Base-by-base conservation (phyloP, 306 rosid genomes). In the Malus orientalis region DNA sequence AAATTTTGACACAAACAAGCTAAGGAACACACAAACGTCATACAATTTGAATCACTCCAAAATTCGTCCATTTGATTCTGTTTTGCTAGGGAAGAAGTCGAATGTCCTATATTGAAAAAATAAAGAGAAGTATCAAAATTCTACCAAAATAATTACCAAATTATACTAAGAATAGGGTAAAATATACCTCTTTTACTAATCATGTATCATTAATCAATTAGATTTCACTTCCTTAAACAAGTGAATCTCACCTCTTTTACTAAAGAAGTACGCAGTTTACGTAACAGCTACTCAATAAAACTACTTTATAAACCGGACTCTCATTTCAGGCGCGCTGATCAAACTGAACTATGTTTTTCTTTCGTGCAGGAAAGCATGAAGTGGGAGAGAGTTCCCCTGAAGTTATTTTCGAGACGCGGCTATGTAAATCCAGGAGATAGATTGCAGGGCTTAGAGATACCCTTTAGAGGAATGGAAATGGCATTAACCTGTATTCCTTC, bases 341-440 rank as follows among this genome's bases (percentile, higher is more conserved):
- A 11, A 30, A 1, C 18, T 62, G 20, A 5, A 13, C 3, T 36
- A 61, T 65, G 8, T 22, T 78, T 38, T 45, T 27, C 51, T 69
- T 18, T 3, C 32, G 42, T 32, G 67, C 79, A 92, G 97, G 91
- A 86, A 70, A 79, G 87, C 73, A 74, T 81, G 89, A 22, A 67
- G 42, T 92, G 93, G 97, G 96, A 92, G 83, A 88, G 67, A 53
- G 38, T 87, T 82, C 83, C 83, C 1, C 30, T 74, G 40, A 83
- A 72, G 25, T 19, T 49, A 16, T 15, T 79, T 59, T 70, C 82
- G 5, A 59, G 63, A 77, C 58, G 63, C 4, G 13, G 67, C 14
- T 51, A 63, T 27, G 57, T 19, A 42, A 86, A 75, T 49, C 76
- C 57, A 12, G 84, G 78, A 67, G 71, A 79, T 33, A 83, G 23